Base-by-base conservation (phyloP, 495 filamentous ascomycete species). In the Podospora didyma region DNA sequence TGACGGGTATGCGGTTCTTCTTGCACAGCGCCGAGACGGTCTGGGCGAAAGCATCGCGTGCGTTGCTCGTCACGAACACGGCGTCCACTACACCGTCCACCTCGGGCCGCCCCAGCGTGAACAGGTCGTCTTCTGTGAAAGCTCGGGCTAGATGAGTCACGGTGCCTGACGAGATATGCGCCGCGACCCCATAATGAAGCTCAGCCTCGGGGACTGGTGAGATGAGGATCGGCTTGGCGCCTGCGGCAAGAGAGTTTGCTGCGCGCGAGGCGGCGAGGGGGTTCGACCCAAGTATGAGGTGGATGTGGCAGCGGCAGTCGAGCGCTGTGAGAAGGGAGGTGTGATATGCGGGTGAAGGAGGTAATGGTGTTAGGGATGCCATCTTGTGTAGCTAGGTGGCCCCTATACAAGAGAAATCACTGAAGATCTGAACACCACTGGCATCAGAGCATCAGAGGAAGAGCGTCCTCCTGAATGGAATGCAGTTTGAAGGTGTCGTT, bases 231-330 rank as follows among this genome's bases (percentile, higher is more conserved):
- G 95, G 90, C 56, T 78, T 85, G 59, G 95, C 94, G 69, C 93
- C 94, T n/a, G 88, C 86, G 56, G 89, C 84, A 17, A 96, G 66
- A 16, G 90, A 94, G 61, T 88, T 90, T 19, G 82, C 71, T 67
- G 89, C 92, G 51, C 94, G 82, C 14, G 90, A 83, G 42, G 88
- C 86, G 28, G 95, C 95, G 31, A 98, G 79, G 45, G 94, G 85
- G 69, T 89, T 93, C 31, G 88, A 83, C 34, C 95, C 94, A 49
- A 97, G 65, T 46, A 98, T 86, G 39, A 98, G 75, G 70, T 97
- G 94, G 49, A 92, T 73, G 61, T 96, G 91, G 2, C 79, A 81
- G 1, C 83, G 80, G 46, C 80, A 87, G 64, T 96, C 85, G 56
- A 86, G 77, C 9, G 92, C 86, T 35, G 90, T 87, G 49, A 98